Evolutionary conservation across 306 rosid genomes (phyloP).

Genomic region (Fragaria nilgerrensis): DNA sequence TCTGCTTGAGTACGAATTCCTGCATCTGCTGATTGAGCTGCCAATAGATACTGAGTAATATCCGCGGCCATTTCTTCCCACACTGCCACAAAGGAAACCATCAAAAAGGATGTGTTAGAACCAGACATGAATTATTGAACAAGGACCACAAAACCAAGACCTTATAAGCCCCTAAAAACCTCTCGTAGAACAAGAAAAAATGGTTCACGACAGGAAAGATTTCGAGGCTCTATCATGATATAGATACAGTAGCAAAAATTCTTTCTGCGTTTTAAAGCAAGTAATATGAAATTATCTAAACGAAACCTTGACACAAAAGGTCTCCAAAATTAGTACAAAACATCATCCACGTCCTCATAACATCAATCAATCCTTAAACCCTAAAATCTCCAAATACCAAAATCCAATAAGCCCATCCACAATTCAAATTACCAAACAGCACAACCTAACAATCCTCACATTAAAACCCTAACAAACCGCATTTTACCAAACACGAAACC

Average conservation of each 20-base stretch:
- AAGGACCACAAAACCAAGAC: not conserved
- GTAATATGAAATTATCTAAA: not conserved
- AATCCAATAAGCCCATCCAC: not conserved
- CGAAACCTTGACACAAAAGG: not conserved
- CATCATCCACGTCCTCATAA: not conserved
- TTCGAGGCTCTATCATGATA: not conserved
- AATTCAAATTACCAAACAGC: not conserved
- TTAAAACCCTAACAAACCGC: not conserved
- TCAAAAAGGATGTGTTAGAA: not conserved
- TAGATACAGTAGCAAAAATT: not conserved
- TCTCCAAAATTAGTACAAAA: not conserved
- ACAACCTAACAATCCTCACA: not conserved
- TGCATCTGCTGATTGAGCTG: constrained; percentile 42
- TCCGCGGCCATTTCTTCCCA: constrained; percentile 30
- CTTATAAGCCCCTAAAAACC: too few species aligned
- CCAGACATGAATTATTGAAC: not conserved
- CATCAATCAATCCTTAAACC: not conserved
- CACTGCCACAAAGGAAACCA: constrained; percentile 4
- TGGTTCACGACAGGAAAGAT: not conserved
- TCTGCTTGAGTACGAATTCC: constrained; percentile 36
- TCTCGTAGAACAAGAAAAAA: not conserved
- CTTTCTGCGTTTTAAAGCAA: not conserved
- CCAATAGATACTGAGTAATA: constrained; percentile 35
- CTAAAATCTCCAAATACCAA: not conserved
- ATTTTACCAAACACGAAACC: not conserved